Evolutionary conservation across 176 grass and related monocot genomes (phyloP), one percentile per base, ranked within the genome.

Genomic region (Juncus inflexus): DNA sequence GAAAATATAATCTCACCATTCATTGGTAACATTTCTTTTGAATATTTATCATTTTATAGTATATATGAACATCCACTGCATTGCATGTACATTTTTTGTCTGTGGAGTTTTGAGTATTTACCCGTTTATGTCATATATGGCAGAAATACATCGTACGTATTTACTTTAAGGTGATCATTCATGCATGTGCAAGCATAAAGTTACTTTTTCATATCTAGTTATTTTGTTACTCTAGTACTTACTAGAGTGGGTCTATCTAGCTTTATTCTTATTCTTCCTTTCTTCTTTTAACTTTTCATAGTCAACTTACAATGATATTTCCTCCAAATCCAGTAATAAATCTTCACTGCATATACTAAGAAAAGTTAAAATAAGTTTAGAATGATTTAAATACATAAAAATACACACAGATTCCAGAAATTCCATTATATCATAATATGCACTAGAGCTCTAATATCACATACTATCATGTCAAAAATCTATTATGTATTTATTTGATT

Each of bases 1-100:
- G 73, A 7, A 79, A 16, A 12, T 84, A 97, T 79, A 97, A 89
- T 76, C 41, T 84, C 66, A 88, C 84, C 12, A 15, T 78, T 49
- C 83, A 88, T 79, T 89, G 92, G 81, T 84, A 74, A 7, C 15
- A 53, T 67, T 52, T 53, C n/a, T 53, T 67, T 52, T 52, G 3
- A 66, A n/a, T 42, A 63, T 40, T 5, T 66, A 51, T 7, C 12
- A 65, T 65, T 6, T 9, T 28, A 39, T 42, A 51, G 45, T 10
- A 66, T 50, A 12, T 66, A 66, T 28, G 19, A 28, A 28, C 19
- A 28, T 28, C 19, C 19, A 28, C 19, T 28, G 19, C 11, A 3
- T 63, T 4, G 6, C n/a, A 3, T 64, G 45, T 64, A 45, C 12
- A 66, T 28, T 28, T 28, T 28, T 28, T 28, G 1, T 28, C 19